Evolutionary conservation across 257 asterid genomes (phyloP).

Genomic region (Nemophila menziesii): DNA sequence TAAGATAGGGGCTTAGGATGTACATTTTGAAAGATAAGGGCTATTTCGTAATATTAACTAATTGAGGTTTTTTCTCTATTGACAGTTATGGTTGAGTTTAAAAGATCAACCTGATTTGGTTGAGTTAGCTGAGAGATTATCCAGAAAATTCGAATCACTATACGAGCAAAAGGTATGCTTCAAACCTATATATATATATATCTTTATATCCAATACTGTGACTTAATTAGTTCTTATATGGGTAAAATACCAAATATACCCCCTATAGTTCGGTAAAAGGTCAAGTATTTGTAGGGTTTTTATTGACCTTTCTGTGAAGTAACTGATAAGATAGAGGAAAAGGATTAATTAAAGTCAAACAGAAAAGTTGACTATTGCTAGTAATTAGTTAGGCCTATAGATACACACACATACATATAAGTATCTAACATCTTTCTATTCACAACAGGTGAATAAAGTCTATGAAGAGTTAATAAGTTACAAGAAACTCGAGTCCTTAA

Average conservation of each 20-base stretch:
- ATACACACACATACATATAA: neutral
- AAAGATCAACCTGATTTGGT: slow-evolving; percentile 54
- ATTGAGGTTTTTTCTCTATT: slow-evolving; percentile 3
- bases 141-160: slow-evolving; percentile 55
- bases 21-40: too few species aligned
- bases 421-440: slow-evolving; percentile 15
- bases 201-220: neutral
- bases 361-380: neutral
- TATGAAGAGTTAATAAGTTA: slow-evolving; percentile 37
- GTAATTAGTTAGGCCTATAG: neutral
- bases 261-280: too few species aligned
- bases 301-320: neutral
- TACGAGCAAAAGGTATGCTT: slow-evolving; percentile 66
- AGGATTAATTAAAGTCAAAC: too few species aligned
- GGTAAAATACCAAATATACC: too few species aligned
- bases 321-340: too few species aligned
- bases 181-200: neutral
- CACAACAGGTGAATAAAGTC: slow-evolving; percentile 53
- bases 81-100: slow-evolving; percentile 69
- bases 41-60: neutral
- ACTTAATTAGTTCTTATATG: neutral
- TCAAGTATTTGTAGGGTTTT: too few species aligned
- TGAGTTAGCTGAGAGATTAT: slow-evolving; percentile 53
- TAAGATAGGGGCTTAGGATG: too few species aligned
- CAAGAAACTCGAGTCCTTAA: slow-evolving; percentile 21